These are phyloP conservation scores for Tolypocladium album DNA, from an alignment of 2,329 filamentous ascomycete genomes.

Conservation along the genomic window DNA sequence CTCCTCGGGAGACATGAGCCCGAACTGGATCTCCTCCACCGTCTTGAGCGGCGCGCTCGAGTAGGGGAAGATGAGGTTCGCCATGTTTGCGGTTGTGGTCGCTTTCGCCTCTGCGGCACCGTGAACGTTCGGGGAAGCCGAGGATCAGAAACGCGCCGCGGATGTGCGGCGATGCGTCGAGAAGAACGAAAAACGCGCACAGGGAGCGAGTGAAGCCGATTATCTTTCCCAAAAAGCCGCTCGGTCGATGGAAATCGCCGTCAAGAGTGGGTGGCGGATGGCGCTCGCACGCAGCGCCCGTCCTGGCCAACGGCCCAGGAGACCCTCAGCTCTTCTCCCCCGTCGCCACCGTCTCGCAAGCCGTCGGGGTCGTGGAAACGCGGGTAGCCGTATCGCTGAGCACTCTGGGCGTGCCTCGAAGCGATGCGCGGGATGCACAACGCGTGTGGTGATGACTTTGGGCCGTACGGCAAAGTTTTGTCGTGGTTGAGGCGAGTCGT, in stretches of 20 bases:
- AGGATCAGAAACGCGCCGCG: slow-evolving; percentile 7
- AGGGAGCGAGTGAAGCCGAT: slow-evolving; percentile 9
- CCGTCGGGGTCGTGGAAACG: slow-evolving; percentile 24
- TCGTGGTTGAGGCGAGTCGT: slow-evolving; percentile 31
- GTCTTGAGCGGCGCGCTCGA: slow-evolving; percentile 94
- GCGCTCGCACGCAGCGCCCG: slow-evolving; percentile 30
- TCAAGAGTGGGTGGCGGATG: slow-evolving; percentile 25
- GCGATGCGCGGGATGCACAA: slow-evolving; percentile 35
- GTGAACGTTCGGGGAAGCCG: slow-evolving; percentile 9
- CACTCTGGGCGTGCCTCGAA: slow-evolving; percentile 14
- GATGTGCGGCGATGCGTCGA: slow-evolving; percentile 5
- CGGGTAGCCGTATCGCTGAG: slow-evolving; percentile 21
- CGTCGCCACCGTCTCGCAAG: slow-evolving; percentile 32
- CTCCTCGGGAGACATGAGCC: slow-evolving; percentile 93
- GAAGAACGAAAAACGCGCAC: slow-evolving; percentile 12
- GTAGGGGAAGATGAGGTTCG: slow-evolving; percentile 82
- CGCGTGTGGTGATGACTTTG: slow-evolving; percentile 40
- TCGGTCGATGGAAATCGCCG: slow-evolving; percentile 21
- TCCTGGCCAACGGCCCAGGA: slow-evolving; percentile 36
- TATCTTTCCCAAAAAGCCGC: slow-evolving; percentile 12
- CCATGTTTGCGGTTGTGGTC: slow-evolving; percentile 51
- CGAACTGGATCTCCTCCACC: slow-evolving; percentile 98
- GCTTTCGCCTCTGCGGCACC: neutral
- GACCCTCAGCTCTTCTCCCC: slow-evolving; percentile 33
- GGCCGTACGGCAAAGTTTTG: slow-evolving; percentile 27